Evolutionary conservation across 139 green algal species (phyloP), one percentile per base, ranked within the genome.

Genomic region (Astrephomene gubernaculifera): DNA sequence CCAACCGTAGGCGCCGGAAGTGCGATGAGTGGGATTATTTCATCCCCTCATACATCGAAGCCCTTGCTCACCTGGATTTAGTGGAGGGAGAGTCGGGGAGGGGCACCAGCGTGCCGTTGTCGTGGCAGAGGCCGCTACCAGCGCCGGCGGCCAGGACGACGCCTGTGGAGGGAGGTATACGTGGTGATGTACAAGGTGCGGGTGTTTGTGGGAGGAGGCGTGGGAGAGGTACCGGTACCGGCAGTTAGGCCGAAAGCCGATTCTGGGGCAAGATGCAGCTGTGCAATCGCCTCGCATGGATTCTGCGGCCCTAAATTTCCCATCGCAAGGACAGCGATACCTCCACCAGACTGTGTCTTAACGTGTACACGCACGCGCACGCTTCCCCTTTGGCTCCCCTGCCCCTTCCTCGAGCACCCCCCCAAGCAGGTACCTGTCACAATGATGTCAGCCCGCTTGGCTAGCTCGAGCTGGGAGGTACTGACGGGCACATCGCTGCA

Each of bases 61-160:
- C n/a, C n/a, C n/a, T n/a, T n/a, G n/a, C n/a, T n/a, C n/a, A n/a
- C n/a, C n/a, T n/a, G n/a, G n/a, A n/a, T n/a, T n/a, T n/a, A n/a
- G n/a, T n/a, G 41, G 39, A 14, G 1, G 69, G 69, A 8, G 41
- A 17, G 36, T 81, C 73, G 3, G 35, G 53, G 25, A 44, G 49
- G 7, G 78, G 78, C 17, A 24, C 53, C 35, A 86, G 79, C 24
- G 79, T 86, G 44, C 79, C 79, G 65, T 86, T 86, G 4, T 24
- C 10, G 49, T 54, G 27, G 65, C 79, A 86, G 0, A n/a, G 35
- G 3, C 79, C 79, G 22, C 25, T 12, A 25, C 79, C 79, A 1
- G 79, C 57, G 21, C 79, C 79, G 3, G 79, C 79, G 4, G 65
- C 79, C 79, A 85, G 45, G 6, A 67, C 79, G 9, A 85, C 64